Percentiles rank a stretch among this genome's conserved stretches.
Conservation (phyloP, 805 yeast species). For the Tetrapisispora pingtungensis region DNA sequence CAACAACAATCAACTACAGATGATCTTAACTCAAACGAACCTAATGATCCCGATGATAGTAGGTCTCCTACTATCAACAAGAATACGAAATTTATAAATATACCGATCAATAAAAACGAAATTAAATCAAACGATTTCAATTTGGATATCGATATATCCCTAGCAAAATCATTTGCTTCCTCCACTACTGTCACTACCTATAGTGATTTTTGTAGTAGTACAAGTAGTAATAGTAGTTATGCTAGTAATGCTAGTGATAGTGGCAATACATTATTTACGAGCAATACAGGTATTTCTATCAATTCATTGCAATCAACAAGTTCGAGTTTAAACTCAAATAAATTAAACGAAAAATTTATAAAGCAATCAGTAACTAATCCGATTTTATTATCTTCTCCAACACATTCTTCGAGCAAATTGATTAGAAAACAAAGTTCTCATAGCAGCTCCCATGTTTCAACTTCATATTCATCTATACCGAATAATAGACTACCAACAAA, state of each 20-base stretch:
- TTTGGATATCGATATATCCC: constrained; percentile 28
- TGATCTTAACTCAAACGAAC: constrained; percentile 30
- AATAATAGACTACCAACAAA: constrained; percentile 9
- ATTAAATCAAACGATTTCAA: constrained; percentile 4
- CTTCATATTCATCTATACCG: constrained; percentile 11
- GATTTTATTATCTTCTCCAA: not conserved
- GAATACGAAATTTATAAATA: constrained; percentile 2
- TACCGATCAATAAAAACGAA: not conserved
- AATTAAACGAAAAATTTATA: too few relatives aligned
- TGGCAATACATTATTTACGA: constrained; percentile 3
- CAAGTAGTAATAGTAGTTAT: constrained; percentile 11
- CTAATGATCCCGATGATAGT: constrained; percentile 41
- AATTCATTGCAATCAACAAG: not conserved
- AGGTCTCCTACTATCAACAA: constrained; percentile 31
- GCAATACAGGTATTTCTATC: not conserved
- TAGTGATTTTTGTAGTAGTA: constrained; percentile 10
- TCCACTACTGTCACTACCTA: constrained; percentile 6
- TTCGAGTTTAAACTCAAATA: not conserved
- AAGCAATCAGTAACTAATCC: constrained; percentile 1
- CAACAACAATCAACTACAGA: constrained; percentile 27
- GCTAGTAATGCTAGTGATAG: constrained; percentile 9
- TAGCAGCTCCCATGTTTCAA: not conserved
- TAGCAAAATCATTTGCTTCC: constrained; percentile 26
- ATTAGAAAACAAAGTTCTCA: not conserved
- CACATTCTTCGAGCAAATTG: not conserved